Conservation (phyloP, 257 asterid genomes). For the Eucommia ulmoides region DNA sequence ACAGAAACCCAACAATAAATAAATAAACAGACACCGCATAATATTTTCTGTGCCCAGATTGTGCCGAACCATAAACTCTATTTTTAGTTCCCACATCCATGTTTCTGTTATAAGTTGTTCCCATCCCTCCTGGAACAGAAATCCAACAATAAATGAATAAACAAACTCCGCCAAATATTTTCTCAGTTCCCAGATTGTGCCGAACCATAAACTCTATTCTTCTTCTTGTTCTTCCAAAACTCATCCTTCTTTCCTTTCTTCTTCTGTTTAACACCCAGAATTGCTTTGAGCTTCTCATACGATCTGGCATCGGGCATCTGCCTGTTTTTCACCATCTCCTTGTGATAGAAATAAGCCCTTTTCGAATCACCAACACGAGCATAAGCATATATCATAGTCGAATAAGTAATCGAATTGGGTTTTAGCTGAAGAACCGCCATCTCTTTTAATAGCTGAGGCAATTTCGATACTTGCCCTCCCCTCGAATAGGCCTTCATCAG, state of each 20-base stretch:
- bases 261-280: constrained; percentile 63
- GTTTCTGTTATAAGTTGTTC: too few species aligned
- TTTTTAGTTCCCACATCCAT: too few species aligned
- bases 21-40: too few species aligned
- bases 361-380: constrained; percentile 81
- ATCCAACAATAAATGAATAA: too few species aligned
- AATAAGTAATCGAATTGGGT: constrained; percentile 80
- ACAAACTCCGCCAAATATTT: not conserved
- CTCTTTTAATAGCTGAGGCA: constrained; percentile 79
- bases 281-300: constrained; percentile 68
- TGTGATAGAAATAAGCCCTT: constrained; percentile 85
- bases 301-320: constrained; percentile 74
- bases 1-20: too few species aligned
- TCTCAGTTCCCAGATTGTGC: not conserved
- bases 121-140: too few species aligned
- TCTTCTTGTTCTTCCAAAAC: constrained; percentile 63
- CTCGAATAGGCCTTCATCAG: constrained; percentile 82
- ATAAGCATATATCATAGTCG: constrained; percentile 86
- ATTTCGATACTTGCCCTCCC: constrained; percentile 76
- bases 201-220: constrained; percentile 24
- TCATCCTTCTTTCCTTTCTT: constrained; percentile 78
- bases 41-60: too few species aligned
- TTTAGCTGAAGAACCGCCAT: constrained; percentile 68
- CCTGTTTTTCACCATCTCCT: constrained; percentile 73
- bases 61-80: too few species aligned